phyloP scores from a whole-genome alignment of 176 grass and related monocot species.

The Oryza longistaminata region DNA sequence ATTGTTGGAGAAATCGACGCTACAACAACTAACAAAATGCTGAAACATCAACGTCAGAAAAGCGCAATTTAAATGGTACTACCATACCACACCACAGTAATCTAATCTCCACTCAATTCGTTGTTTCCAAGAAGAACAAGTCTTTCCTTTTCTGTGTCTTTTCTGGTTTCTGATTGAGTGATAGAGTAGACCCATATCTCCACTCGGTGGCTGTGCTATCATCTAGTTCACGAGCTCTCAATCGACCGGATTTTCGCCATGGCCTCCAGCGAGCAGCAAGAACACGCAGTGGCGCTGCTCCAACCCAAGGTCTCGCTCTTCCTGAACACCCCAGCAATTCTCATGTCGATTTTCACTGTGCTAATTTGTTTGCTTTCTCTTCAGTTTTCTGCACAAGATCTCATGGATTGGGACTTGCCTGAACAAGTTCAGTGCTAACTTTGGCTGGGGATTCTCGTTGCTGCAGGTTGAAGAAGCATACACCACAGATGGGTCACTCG shows the following conservation, averaged over 20 bases:
- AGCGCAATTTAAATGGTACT: background rate
- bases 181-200: too few species aligned
- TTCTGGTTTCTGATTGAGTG: too few species aligned
- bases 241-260: background rate
- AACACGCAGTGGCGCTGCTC: conserved; percentile 7
- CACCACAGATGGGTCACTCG: conserved; percentile 32
- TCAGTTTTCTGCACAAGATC: background rate
- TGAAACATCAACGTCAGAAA: background rate
- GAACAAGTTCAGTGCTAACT: background rate
- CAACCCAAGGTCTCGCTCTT: background rate
- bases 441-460: background rate
- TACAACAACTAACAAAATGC: background rate
- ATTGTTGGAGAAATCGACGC: too few species aligned
- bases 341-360: too few species aligned
- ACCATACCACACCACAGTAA: background rate
- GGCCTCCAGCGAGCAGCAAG: conserved; percentile 6
- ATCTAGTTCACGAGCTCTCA: background rate
- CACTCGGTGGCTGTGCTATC: too few species aligned
- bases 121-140: too few species aligned
- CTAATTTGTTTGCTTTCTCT: background rate
- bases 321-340: background rate
- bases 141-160: too few species aligned
- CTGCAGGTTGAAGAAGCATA: conserved; percentile 7
- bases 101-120: background rate
- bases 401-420: too few species aligned